Base-by-base conservation (phyloP, 2,329 filamentous ascomycete species). In the Ascochyta koolunga region DNA sequence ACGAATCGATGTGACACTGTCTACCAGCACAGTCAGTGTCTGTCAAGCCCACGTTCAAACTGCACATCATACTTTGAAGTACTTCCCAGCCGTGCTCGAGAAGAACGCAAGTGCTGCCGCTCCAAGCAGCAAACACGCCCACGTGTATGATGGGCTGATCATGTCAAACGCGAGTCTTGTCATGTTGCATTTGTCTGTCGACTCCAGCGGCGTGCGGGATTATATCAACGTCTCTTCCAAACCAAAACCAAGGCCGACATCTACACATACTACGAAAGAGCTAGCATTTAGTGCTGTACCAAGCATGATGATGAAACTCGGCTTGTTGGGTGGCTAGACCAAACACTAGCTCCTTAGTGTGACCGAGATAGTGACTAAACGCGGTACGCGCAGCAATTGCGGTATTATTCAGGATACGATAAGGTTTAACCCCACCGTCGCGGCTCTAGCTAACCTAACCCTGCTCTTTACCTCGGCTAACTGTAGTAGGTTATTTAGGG, bases 381-480 rank as follows among this genome's bases (percentile, higher is more conserved):
- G 51, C 51, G 33, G 39, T 9, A 54, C 2, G 50, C 51, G 45
- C 51, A 6, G 16, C 31, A 15, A 31, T 24, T 18, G 39, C 35
- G 13, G 22, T 31, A 25, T 22, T 16, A 21, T 16, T 18, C 42
- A 36, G 50, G 51, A 54, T 54, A 35, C 35, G 50, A 41, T 54
- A 22, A 45, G 31, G 41, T 29, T 49, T 44, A 16, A 50, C 51
- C 45, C 51, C 51, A 41, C 51, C 29, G 45, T 54, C 16, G 39
- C 16, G 21, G 24, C 36, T 24, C 47, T 37, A 7, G 47, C 19
- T 35, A 33, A 19, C 18, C 16, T n/a, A n/a, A n/a, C n/a, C n/a
- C n/a, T n/a, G n/a, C n/a, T n/a, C n/a, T n/a, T n/a, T n/a, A n/a
- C n/a, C n/a, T n/a, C n/a, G n/a, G n/a, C n/a, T n/a, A n/a, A n/a